Evolutionary conservation across 305 asterid genomes (phyloP).

Genomic region (Fraxinus sp.): DNA sequence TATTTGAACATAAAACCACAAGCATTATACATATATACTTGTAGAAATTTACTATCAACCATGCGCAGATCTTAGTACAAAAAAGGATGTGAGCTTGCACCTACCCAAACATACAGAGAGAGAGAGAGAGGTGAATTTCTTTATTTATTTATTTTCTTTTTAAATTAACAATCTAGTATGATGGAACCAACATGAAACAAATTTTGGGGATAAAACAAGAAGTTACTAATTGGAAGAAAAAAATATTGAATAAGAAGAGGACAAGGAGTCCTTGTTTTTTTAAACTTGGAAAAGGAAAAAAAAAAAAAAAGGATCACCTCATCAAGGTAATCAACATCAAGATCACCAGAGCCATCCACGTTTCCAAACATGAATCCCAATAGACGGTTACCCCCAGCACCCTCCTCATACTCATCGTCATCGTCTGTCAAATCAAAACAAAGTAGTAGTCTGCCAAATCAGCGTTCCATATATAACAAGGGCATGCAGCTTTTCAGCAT

Average conservation of each 20-base stretch:
- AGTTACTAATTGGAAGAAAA: background rate
- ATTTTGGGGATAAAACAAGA: background rate
- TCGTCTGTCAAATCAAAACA: conserved; percentile 62
- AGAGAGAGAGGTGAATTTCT: background rate
- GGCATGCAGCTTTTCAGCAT: conserved; percentile 16
- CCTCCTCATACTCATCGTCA: conserved; percentile 89
- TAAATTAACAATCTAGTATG: background rate
- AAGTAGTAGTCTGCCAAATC: conserved; percentile 4
- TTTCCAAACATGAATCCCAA: conserved; percentile 98
- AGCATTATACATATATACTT: background rate
- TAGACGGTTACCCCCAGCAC: conserved; percentile 75
- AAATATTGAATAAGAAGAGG: background rate
- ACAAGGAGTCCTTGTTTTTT: background rate
- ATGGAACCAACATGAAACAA: background rate
- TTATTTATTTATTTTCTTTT: background rate
- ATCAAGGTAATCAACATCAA: conserved; percentile 97
- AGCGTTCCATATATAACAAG: conserved; percentile 20
- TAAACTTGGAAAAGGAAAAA: background rate
- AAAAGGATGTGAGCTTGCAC: background rate
- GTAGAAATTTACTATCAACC: background rate
- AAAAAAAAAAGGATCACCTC: conserved; percentile 47
- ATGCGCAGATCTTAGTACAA: background rate
- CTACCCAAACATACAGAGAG: background rate
- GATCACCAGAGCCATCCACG: conserved; percentile 94
- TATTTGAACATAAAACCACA: background rate